Percentiles rank a stretch among this genome's conserved stretches.
Evolutionary conservation across 768 basidiomycete species (phyloP).

Genomic region (Tylopilus subfusipes): DNA sequence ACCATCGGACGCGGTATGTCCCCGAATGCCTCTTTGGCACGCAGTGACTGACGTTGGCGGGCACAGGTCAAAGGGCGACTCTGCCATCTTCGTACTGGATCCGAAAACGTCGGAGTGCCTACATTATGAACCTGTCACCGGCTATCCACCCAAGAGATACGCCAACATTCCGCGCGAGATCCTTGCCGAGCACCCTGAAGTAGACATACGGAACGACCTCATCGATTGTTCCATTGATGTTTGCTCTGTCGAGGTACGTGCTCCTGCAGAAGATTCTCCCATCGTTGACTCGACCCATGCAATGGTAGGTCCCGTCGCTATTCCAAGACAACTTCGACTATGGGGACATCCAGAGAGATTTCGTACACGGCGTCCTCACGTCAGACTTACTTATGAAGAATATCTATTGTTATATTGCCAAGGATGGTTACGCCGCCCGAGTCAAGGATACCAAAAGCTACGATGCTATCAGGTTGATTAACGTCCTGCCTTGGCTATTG

Average conservation of each 20-base stretch:
- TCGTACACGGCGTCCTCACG: conserved; percentile 90
- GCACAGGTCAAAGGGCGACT: conserved; percentile 64
- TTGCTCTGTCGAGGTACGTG: conserved; percentile 85
- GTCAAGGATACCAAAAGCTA: conserved; percentile 92
- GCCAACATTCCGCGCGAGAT: conserved; percentile 77
- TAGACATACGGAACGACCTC: conserved; percentile 85
- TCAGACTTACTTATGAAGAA: conserved; percentile 94
- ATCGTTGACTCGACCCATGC: neutral
- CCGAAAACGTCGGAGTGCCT: conserved; percentile 74
- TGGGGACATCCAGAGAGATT: conserved; percentile 85
- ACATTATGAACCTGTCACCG: conserved; percentile 76
- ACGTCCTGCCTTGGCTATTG: neutral
- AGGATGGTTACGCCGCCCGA: conserved; percentile 87
- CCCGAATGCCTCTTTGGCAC: neutral
- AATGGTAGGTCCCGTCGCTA: conserved; percentile 77
- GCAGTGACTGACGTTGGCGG: neutral
- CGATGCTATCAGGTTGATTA: conserved; percentile 75
- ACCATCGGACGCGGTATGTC: conserved; percentile 69
- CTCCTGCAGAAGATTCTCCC: neutral
- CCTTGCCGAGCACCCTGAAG: conserved; percentile 65
- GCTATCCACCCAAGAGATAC: conserved; percentile 59
- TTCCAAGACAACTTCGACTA: conserved; percentile 99
- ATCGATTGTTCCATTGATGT: conserved; percentile 89
- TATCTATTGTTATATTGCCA: conserved; percentile 86
- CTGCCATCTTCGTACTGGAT: conserved; percentile 76